Conservation (phyloP, 2,329 filamentous ascomycete genomes). For the Hypoxylon sp. region DNA sequence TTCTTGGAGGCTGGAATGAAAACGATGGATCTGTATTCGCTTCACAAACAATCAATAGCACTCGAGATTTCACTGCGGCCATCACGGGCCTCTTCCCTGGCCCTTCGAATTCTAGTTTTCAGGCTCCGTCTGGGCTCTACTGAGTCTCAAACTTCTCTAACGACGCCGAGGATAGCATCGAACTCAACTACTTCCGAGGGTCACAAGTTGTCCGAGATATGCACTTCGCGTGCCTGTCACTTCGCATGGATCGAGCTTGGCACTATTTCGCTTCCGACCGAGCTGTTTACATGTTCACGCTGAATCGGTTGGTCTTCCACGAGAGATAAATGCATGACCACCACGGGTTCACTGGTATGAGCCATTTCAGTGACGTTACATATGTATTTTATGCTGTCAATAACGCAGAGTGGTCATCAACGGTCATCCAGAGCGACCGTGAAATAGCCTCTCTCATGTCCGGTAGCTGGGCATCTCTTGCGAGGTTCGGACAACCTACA, state of each 20-base stretch:
- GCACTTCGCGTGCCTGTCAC: neutral
- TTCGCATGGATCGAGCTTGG: neutral
- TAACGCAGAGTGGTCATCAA: neutral
- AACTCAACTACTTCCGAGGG: neutral
- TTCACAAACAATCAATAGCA: neutral
- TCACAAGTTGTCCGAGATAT: neutral
- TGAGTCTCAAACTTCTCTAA: neutral
- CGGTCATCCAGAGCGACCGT: neutral
- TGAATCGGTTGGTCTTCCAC: neutral
- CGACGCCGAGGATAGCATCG: neutral
- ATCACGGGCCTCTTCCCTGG: neutral
- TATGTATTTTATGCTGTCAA: neutral
- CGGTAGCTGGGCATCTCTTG: neutral
- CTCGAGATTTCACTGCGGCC: neutral
- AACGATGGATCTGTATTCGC: neutral
- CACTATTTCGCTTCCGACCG: neutral
- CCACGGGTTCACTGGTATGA: neutral
- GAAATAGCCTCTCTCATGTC: neutral
- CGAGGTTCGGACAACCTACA: neutral
- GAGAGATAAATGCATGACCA: neutral
- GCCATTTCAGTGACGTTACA: neutral
- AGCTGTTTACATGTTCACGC: neutral
- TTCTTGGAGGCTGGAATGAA: neutral
- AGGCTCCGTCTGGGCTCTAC: neutral
- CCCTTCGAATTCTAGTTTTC: neutral